Evolutionary conservation across 768 basidiomycete species (phyloP), one percentile per base, ranked within the genome.

Genomic region (Boletus vermiculosoides): DNA sequence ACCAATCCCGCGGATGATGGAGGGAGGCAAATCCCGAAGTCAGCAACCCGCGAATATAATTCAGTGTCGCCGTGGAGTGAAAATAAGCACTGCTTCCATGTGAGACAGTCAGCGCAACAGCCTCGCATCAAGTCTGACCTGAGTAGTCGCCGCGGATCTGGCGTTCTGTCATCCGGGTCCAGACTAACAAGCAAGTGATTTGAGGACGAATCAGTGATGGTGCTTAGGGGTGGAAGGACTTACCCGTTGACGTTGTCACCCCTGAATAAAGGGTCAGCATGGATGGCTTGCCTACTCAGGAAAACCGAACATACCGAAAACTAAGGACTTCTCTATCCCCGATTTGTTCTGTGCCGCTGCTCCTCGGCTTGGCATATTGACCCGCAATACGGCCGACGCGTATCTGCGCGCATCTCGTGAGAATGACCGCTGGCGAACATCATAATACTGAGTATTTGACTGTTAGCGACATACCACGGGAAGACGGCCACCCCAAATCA

Each of bases 181-280:
- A 92, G 75, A 6, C 88, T 64, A 45, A 44, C 31, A 31, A 16
- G 52, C 9, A 5, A 25, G 13, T 10, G 52, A 44, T n/a, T 30
- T 57, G 36, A 61, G 40, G 34, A 28, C 15, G 11, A 49, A 18
- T 8, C 5, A 18, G 23, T 25, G 15, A 20, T 12, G 46, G 23
- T 12, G 15, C 28, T 40, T 18, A 25, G 36, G n/a, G 36, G 46
- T 8, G 13, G 23, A 46, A 23, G 16, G 31, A 65, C 82, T 58
- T 71, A 87, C 84, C 94, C 93, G 64, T 99, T 98, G 45, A 99
- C 87, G 65, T 96, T 98, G 75, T 99, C 96, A 15, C 97, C 97
- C 63, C 96, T 94, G 66, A 33, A 54, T 42, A 23, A 20, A 41
- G 13, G 30, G 34, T 62, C 34, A 57, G 36, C 28, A 50, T 41